These are phyloP conservation scores for Populus trichocarpa DNA, from an alignment of 441 rosid genomes.

Conservation along the genomic window DNA sequence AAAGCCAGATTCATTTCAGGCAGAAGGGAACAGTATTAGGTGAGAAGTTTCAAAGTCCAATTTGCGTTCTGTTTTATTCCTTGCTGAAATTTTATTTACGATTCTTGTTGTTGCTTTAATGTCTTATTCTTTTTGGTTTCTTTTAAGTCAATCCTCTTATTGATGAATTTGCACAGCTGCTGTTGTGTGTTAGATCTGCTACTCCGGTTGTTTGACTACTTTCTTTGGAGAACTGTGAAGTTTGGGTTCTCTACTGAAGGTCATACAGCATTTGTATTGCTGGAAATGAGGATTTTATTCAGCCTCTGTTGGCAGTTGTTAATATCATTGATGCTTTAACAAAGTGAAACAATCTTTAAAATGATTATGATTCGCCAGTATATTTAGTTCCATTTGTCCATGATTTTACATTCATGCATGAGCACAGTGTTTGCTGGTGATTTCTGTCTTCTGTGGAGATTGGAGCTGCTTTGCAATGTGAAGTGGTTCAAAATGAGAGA, in stretches of 20 bases:
- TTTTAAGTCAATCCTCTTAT: not conserved
- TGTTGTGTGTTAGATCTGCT: not conserved
- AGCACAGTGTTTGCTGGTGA: not conserved
- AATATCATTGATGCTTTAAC: not conserved
- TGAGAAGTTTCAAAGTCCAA: conserved; percentile 30
- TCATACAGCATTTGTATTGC: not conserved
- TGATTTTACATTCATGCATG: conserved; percentile 9
- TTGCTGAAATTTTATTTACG: not conserved
- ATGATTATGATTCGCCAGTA: conserved; percentile 6
- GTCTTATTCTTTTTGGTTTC: conserved; percentile 9
- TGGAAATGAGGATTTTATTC: not conserved
- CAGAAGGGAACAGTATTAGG: conserved; percentile 58
- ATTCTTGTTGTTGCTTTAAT: not conserved
- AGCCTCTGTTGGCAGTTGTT: not conserved
- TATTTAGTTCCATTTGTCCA: not conserved
- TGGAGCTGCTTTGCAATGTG: not conserved
- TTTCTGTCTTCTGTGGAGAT: not conserved
- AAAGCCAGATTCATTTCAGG: conserved; percentile 70
- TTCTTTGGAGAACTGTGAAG: not conserved
- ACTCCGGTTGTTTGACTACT: not conserved
- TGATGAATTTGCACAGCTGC: conserved; percentile 8
- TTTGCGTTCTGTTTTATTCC: not conserved
- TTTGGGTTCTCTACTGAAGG: conserved; percentile 7
- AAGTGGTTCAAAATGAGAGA: not conserved
- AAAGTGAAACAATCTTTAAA: not conserved